phyloP scores from a whole-genome alignment of 768 basidiomycete species.

The Clitopilus hobsonii region DNA sequence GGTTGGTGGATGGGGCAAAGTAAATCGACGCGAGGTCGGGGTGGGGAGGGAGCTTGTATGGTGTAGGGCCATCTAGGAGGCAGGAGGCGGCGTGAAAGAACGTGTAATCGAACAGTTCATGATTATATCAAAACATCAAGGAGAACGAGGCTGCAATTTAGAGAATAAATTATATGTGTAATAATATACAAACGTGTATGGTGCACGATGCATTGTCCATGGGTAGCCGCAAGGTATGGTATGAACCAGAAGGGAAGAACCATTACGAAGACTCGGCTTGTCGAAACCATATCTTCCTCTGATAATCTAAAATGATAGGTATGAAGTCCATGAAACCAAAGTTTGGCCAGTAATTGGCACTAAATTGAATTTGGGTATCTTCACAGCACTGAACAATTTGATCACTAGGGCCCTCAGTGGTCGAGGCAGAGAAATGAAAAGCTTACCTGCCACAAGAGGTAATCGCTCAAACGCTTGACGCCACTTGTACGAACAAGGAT shows the following conservation, averaged over 20 bases:
- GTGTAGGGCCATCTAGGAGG: background rate
- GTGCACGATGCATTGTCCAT: background rate
- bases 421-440: background rate
- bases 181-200: background rate
- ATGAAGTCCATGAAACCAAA: conserved; percentile 85
- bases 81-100: background rate
- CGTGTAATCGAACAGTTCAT: background rate
- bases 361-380: conserved; percentile 84
- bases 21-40: background rate
- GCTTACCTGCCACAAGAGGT: conserved; percentile 91
- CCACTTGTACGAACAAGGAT: conserved; percentile 90
- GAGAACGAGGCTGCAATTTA: conserved; percentile 4
- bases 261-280: background rate
- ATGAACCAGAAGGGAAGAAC: too few relatives aligned
- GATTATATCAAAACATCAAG: background rate
- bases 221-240: too few relatives aligned
- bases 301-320: conserved; percentile 85
- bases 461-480: conserved; percentile 85
- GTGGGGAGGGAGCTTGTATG: too few relatives aligned
- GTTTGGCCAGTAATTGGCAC: conserved; percentile 85
- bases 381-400: conserved; percentile 60
- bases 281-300: conserved; percentile 63
- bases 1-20: conserved; percentile 32
- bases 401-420: background rate
- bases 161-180: conserved; percentile 4